Conservation (phyloP, 148 eudicot genomes). For the Cornus florida region DNA sequence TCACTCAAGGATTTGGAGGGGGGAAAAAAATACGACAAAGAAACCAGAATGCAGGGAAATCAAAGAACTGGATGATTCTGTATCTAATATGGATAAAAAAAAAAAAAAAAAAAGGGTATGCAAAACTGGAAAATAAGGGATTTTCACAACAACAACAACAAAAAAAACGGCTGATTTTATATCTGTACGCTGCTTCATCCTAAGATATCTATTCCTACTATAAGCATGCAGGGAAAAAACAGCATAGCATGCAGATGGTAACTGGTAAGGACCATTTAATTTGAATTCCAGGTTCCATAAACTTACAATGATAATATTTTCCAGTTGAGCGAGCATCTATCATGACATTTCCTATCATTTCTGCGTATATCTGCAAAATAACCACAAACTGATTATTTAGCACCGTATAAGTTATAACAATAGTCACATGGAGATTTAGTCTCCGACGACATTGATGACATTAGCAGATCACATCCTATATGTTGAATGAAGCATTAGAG, state of each 20-base stretch:
- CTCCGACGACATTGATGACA: not conserved
- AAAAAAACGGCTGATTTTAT: not conserved
- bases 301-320: constrained; percentile 97
- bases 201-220: no score
- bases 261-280: not conserved
- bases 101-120: not conserved
- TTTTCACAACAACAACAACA: no score
- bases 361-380: constrained; percentile 77
- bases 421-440: not conserved
- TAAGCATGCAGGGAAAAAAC: no score
- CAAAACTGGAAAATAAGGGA: not conserved
- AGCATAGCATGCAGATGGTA: not conserved
- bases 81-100: not conserved
- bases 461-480: not conserved
- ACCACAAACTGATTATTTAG: not conserved
- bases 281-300: not conserved
- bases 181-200: not conserved
- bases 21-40: not conserved
- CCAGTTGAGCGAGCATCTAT: constrained; percentile 99
- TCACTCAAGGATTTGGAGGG: not conserved
- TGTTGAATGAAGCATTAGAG: not conserved
- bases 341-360: constrained; percentile 99
- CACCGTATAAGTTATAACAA: not conserved
- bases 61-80: not conserved
- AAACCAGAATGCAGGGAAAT: not conserved